Conservation (phyloP, 257 asterid species). For the Striga asiatica region DNA sequence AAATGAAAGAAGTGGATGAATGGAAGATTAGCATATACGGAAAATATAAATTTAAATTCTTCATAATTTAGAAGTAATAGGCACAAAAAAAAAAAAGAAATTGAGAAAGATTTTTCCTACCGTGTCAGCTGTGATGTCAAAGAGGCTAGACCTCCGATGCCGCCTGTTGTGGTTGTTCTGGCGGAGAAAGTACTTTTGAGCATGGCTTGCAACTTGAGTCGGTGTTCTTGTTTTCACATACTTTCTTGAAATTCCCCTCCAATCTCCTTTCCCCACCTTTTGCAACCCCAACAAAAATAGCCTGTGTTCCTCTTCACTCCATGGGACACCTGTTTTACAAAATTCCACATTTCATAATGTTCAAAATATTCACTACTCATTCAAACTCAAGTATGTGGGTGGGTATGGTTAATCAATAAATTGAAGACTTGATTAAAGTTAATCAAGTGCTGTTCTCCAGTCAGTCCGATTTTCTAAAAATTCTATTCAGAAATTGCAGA, state of each 20-base stretch:
- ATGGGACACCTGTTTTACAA: constrained; percentile 55
- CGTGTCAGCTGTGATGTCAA: constrained; percentile 80
- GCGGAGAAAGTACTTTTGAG: constrained; percentile 92
- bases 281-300: constrained; percentile 79
- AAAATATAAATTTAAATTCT: no score
- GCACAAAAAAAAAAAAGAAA: no score
- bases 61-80: no score
- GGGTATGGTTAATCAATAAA: not conserved
- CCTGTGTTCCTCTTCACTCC: constrained; percentile 95
- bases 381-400: no score
- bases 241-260: constrained; percentile 98
- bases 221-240: constrained; percentile 90
- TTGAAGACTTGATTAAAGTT: not conserved
- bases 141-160: constrained; percentile 94
- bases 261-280: constrained; percentile 92
- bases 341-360: not conserved
- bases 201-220: constrained; percentile 98
- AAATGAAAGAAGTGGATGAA: no score
- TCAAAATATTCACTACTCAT: no score
- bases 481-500: not conserved
- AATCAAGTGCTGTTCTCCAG: not conserved
- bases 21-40: no score
- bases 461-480: not conserved
- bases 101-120: constrained; percentile 32
- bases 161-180: constrained; percentile 66